Percentiles rank a stretch among this genome's conserved stretches.
phyloP scores from a whole-genome alignment of 139 green algal species.

The Chlamydomonas eustigma region DNA sequence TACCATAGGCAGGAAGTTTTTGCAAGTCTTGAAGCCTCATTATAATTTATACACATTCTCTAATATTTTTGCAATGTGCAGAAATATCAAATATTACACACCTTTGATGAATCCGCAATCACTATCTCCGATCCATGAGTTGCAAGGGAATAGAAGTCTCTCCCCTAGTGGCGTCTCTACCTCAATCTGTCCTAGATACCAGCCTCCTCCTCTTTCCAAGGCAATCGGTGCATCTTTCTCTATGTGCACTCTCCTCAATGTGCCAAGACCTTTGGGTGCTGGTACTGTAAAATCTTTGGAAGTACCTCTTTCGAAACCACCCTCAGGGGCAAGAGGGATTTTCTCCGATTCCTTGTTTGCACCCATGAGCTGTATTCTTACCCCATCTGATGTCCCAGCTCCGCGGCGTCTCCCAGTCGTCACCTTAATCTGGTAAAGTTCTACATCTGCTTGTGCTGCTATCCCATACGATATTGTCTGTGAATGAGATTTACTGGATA shows the following conservation, averaged over 20 bases:
- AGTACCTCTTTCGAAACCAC: not conserved
- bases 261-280: not conserved
- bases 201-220: not conserved
- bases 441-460: not conserved
- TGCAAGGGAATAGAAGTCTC: not conserved
- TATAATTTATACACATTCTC: not conserved
- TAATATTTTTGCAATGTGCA: not conserved
- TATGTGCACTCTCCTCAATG: not conserved
- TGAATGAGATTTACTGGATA: not conserved
- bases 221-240: not conserved
- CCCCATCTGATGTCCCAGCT: not conserved
- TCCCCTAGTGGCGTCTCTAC: not conserved
- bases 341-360: not conserved
- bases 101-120: not conserved
- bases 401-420: not conserved
- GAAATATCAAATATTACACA: not conserved
- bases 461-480: not conserved
- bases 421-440: not conserved
- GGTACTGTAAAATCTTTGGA: not conserved
- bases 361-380: conserved; percentile 1
- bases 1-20: not conserved
- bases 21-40: not conserved
- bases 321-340: not conserved
- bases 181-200: not conserved
- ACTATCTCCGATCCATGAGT: not conserved